Conservation (phyloP, 2,329 filamentous ascomycete genomes). For the Monilinia polystroma region DNA sequence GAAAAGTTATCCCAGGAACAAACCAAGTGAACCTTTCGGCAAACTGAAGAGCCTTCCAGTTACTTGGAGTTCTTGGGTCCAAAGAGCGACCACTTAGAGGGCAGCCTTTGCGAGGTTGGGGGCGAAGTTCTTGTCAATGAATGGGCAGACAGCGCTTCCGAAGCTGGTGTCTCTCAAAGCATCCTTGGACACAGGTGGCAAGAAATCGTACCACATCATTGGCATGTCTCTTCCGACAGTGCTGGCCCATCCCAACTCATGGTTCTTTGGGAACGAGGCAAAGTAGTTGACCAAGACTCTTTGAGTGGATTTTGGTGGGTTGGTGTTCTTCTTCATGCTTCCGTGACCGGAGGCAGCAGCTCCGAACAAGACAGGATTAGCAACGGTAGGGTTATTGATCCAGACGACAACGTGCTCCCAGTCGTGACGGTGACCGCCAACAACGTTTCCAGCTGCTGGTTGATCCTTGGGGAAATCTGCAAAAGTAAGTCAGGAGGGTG, state of each 20-base stretch:
- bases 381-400: background rate
- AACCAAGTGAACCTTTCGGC: background rate
- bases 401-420: background rate
- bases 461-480: conserved; percentile 5
- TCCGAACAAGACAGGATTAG: background rate
- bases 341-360: background rate
- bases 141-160: background rate
- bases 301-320: too few relatives aligned
- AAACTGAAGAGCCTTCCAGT: background rate
- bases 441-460: background rate
- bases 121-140: background rate
- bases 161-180: background rate
- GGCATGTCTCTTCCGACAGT: background rate
- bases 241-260: background rate
- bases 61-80: background rate
- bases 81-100: background rate
- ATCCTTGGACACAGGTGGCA: background rate
- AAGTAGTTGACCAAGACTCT: background rate
- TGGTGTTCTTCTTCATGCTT: background rate
- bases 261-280: background rate
- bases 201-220: background rate
- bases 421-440: background rate
- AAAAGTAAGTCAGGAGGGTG: background rate
- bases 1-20: background rate
- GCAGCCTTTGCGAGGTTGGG: background rate